Percentiles rank a stretch among this genome's conserved stretches.
phyloP scores from a whole-genome alignment of 768 basidiomycete genomes.

The Nidula microcarpa region DNA sequence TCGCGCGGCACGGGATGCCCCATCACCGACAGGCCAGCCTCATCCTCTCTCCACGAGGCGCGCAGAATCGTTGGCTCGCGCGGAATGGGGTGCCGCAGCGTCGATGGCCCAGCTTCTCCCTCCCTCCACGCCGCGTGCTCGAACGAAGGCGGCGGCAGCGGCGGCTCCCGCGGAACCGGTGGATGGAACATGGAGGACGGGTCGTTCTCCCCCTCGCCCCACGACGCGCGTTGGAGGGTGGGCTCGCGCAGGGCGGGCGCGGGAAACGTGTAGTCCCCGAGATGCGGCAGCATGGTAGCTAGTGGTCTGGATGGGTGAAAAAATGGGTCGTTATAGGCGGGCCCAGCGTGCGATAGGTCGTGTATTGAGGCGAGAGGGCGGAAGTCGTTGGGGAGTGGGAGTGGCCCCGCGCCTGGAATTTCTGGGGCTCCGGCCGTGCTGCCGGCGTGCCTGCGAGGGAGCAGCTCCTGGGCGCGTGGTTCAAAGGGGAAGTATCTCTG shows the following conservation, averaged over 20 bases:
- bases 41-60: constrained; percentile 30
- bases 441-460: not conserved
- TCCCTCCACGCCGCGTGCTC: not conserved
- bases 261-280: constrained; percentile 5
- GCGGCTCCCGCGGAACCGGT: not conserved
- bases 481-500: not conserved
- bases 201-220: not conserved
- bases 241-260: constrained; percentile 11
- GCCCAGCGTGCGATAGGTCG: constrained; percentile 13
- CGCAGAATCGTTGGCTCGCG: constrained; percentile 11
- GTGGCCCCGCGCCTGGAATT: not conserved
- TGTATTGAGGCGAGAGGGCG: not conserved
- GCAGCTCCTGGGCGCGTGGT: not conserved
- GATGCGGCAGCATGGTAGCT: constrained; percentile 8
- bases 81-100: constrained; percentile 4
- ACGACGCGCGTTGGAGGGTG: constrained; percentile 9
- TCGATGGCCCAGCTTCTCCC: not conserved
- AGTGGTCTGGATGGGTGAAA: constrained; percentile 22
- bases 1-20: constrained; percentile 16
- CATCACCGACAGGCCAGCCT: constrained; percentile 43
- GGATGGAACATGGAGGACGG: not conserved
- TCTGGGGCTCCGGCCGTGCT: not conserved
- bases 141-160: not conserved
- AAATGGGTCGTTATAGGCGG: constrained; percentile 25
- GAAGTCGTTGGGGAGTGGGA: not conserved